These are phyloP conservation scores for Inga leiocalycina DNA, from an alignment of 306 rosid genomes.

Conservation along the genomic window DNA sequence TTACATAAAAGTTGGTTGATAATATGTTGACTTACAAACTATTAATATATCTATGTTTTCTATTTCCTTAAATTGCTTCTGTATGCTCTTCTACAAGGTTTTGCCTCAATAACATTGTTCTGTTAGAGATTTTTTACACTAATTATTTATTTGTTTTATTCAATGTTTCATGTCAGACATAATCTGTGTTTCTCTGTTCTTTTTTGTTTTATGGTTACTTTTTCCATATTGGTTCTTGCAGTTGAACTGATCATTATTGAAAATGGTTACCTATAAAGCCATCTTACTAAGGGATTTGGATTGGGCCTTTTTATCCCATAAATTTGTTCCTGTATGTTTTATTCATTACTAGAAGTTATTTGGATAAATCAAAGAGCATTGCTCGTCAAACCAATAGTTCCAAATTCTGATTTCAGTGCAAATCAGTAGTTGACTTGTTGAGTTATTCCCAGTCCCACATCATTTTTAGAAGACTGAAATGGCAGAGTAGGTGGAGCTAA, in stretches of 20 bases:
- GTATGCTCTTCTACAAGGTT: background rate
- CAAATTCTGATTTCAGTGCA: background rate
- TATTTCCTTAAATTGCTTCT: background rate
- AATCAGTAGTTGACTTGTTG: background rate
- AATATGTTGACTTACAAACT: background rate
- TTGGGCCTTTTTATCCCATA: background rate
- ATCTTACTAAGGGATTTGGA: background rate
- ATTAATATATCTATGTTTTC: background rate
- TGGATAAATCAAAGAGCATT: background rate
- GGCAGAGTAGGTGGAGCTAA: background rate
- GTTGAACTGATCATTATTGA: background rate
- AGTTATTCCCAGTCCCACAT: background rate
- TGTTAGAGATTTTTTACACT: too few relatives aligned
- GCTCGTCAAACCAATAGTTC: background rate
- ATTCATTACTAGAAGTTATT: background rate
- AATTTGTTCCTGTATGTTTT: background rate
- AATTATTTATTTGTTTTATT: background rate
- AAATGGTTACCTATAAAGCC: background rate
- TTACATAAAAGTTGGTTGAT: background rate
- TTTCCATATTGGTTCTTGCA: background rate
- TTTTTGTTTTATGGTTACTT: background rate
- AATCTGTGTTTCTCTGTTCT: background rate
- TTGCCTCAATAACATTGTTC: too few relatives aligned
- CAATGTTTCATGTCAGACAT: background rate
- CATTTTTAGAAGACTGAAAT: too few relatives aligned